These are phyloP conservation scores for Fusarium austroafricanum DNA, from an alignment of 2,329 filamentous ascomycete genomes.

Conservation along the genomic window DNA sequence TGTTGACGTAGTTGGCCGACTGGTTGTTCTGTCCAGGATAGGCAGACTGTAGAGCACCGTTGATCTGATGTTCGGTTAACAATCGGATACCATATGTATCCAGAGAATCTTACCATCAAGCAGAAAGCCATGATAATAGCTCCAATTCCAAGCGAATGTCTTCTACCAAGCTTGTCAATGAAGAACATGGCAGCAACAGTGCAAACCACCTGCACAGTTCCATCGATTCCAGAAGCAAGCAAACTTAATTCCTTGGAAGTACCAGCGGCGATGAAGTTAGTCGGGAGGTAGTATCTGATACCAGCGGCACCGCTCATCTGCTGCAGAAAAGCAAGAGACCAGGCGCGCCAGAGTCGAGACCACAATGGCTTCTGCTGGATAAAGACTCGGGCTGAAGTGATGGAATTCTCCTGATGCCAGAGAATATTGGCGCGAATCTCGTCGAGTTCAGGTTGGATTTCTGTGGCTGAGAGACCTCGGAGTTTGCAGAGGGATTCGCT, in stretches of 20 bases:
- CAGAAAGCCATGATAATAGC: slow-evolving; percentile 26
- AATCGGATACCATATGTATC: not conserved
- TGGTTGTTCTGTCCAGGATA: slow-evolving; percentile 21
- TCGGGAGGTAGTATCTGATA: slow-evolving; percentile 18
- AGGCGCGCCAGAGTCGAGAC: slow-evolving; percentile 21
- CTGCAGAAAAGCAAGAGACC: slow-evolving; percentile 13
- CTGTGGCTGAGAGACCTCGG: not conserved
- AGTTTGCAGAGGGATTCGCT: slow-evolving; percentile 6
- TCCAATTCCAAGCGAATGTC: slow-evolving; percentile 13
- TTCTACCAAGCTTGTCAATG: slow-evolving; percentile 22
- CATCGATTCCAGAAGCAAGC: slow-evolving; percentile 17
- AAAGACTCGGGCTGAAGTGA: slow-evolving; percentile 16
- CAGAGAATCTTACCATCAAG: slow-evolving; percentile 8
- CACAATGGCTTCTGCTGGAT: slow-evolving; percentile 21
- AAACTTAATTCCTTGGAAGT: slow-evolving; percentile 16
- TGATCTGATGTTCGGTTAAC: slow-evolving; percentile 1
- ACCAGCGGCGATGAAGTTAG: slow-evolving; percentile 19
- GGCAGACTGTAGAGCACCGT: slow-evolving; percentile 8
- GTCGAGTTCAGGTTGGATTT: slow-evolving; percentile 21
- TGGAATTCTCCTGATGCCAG: slow-evolving; percentile 21
- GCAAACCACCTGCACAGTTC: slow-evolving; percentile 19
- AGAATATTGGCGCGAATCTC: slow-evolving; percentile 26
- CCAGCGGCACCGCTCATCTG: slow-evolving; percentile 24
- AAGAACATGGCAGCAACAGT: slow-evolving; percentile 29
- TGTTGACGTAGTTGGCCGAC: slow-evolving; percentile 20